Evolutionary conservation across 495 filamentous ascomycete genomes (phyloP).

Genomic region (Penicillium manginii): DNA sequence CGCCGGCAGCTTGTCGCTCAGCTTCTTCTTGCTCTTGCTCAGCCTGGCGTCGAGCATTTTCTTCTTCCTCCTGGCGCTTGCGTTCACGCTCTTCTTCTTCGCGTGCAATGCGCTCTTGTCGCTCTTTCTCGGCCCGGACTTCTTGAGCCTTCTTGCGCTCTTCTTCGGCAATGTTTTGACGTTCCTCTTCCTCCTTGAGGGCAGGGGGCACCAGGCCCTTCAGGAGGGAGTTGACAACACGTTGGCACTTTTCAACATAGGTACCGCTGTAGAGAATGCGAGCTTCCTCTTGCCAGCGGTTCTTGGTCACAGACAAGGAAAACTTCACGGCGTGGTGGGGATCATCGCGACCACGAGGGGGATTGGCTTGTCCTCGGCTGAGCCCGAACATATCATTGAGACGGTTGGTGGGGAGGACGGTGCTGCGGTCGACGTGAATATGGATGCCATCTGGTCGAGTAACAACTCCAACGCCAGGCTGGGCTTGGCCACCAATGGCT

Average conservation of each 20-base stretch:
- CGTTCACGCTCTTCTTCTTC: constrained; percentile 62
- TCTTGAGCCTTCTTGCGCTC: constrained; percentile 53
- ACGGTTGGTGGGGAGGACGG: constrained; percentile 52
- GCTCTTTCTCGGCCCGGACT: constrained; percentile 51
- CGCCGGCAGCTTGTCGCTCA: constrained; percentile 51
- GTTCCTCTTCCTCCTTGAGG: constrained; percentile 71
- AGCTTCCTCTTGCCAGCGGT: constrained; percentile 90
- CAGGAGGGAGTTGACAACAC: constrained; percentile 73
- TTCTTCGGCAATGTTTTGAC: constrained; percentile 54
- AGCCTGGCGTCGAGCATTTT: constrained; percentile 49
- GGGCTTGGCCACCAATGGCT: constrained; percentile 55
- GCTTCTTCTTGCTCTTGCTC: constrained; percentile 52
- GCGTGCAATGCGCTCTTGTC: constrained; percentile 56
- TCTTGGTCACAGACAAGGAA: constrained; percentile 64
- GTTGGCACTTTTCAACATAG: constrained; percentile 71
- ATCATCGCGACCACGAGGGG: constrained; percentile 56
- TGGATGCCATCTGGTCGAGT: constrained; percentile 63
- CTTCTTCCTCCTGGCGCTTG: constrained; percentile 69
- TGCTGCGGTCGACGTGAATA: constrained; percentile 55
- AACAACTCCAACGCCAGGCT: constrained; percentile 56
- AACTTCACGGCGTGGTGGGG: constrained; percentile 72
- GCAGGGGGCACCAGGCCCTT: constrained; percentile 80
- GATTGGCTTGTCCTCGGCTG: constrained; percentile 47
- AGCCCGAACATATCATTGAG: constrained; percentile 62
- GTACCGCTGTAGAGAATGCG: constrained; percentile 76